Conservation (phyloP, 2,329 filamentous ascomycete genomes). For the Coniochaeta sp. region DNA sequence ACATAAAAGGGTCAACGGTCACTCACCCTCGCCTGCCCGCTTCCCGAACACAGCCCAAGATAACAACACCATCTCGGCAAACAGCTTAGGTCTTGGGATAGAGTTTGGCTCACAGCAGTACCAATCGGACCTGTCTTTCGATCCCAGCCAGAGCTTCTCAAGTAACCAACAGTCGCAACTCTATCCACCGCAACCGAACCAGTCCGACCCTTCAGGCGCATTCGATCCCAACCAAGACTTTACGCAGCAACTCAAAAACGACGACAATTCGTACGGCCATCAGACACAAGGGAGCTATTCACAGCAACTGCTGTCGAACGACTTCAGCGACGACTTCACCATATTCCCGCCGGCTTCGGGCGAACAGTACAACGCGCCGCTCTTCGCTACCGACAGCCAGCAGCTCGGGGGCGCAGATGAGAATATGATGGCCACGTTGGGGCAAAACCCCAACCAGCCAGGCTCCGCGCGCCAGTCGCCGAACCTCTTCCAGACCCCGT, state of each 20-base stretch:
- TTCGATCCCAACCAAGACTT: slow-evolving; percentile 38
- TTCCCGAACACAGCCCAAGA: slow-evolving; percentile 44
- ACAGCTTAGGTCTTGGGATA: slow-evolving; percentile 52
- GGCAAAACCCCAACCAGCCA: slow-evolving; percentile 36
- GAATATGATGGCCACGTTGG: slow-evolving; percentile 48
- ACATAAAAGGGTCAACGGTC: slow-evolving; percentile 59
- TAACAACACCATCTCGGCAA: slow-evolving; percentile 21
- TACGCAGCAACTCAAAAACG: slow-evolving; percentile 33
- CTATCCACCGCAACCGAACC: slow-evolving; percentile 26
- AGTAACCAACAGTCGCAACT: slow-evolving; percentile 38
- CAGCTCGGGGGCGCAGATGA: slow-evolving; percentile 40
- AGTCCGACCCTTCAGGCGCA: slow-evolving; percentile 30
- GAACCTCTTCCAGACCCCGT: slow-evolving; percentile 49
- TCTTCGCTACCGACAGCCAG: slow-evolving; percentile 49
- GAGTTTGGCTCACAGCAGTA: slow-evolving; percentile 42
- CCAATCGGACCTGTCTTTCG: slow-evolving; percentile 37
- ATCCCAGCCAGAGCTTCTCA: slow-evolving; percentile 40
- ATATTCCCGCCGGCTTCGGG: slow-evolving; percentile 52
- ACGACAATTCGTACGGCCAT: slow-evolving; percentile 31
- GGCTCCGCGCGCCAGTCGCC: slow-evolving; percentile 50
- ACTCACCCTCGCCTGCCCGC: slow-evolving; percentile 54
- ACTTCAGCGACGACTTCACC: slow-evolving; percentile 54
- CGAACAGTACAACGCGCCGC: slow-evolving; percentile 54
- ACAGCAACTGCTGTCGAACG: slow-evolving; percentile 39
- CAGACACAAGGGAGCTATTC: slow-evolving; percentile 37